Conservation (phyloP, 768 basidiomycete genomes). For the Termitomyces eurrhizus region DNA sequence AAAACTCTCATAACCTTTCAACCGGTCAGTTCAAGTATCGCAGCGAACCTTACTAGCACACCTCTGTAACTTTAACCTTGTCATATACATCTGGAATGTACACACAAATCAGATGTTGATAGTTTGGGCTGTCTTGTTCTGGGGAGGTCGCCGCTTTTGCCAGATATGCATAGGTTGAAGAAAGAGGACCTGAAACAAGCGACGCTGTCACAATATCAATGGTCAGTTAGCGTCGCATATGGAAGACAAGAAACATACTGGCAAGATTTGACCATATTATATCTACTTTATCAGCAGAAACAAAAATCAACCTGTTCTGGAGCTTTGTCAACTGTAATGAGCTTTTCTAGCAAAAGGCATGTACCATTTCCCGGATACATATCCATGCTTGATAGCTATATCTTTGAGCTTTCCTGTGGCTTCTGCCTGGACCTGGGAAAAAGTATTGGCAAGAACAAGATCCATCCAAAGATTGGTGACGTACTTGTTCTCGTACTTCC, state of each 20-base stretch:
- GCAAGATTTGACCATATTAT: slow-evolving; percentile 59
- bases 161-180: slow-evolving; percentile 48
- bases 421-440: slow-evolving; percentile 51
- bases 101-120: slow-evolving; percentile 66
- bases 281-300: slow-evolving; percentile 58
- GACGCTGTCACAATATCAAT: slow-evolving; percentile 40
- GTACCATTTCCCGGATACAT: slow-evolving; percentile 67
- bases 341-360: too few relatives aligned
- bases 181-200: slow-evolving; percentile 57
- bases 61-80: slow-evolving; percentile 53
- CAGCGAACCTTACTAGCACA: slow-evolving; percentile 18
- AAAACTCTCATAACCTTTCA: slow-evolving; percentile 66
- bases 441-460: neutral
- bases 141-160: slow-evolving; percentile 70
- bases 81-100: slow-evolving; percentile 73
- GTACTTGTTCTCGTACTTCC: slow-evolving; percentile 66
- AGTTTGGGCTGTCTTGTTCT: slow-evolving; percentile 37
- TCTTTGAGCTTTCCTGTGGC: slow-evolving; percentile 55
- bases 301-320: slow-evolving; percentile 59
- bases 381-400: slow-evolving; percentile 52
- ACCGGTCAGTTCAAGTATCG: neutral
- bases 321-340: neutral
- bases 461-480: neutral
- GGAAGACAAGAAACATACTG: slow-evolving; percentile 29
- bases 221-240: neutral